Percentiles rank a stretch among this genome's conserved stretches.
Conservation (phyloP, 2,329 filamentous ascomycete species). For the Ceratocystis destructans region DNA sequence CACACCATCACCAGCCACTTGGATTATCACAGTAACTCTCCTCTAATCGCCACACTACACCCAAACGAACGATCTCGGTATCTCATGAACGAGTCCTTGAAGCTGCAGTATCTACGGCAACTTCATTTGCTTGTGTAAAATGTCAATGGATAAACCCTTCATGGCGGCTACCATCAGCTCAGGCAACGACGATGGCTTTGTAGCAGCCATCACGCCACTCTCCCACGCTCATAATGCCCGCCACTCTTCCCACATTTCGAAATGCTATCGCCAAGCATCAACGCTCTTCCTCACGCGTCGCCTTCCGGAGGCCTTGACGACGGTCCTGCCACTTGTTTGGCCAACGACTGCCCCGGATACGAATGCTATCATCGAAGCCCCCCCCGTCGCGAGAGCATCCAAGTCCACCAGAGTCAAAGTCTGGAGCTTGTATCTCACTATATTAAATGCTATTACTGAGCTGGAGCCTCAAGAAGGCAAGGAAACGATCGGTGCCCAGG, state of each 20-base stretch:
- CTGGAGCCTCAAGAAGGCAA: slow-evolving; percentile 84
- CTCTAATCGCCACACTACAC: not conserved
- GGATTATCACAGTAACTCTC: not conserved
- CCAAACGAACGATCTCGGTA: not conserved
- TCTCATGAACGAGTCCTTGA: not conserved
- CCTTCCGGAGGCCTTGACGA: slow-evolving; percentile 75
- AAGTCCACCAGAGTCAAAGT: slow-evolving; percentile 81
- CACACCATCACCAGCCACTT: not conserved
- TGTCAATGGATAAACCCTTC: slow-evolving; percentile 32
- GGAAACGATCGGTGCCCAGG: slow-evolving; percentile 67
- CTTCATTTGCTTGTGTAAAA: slow-evolving; percentile 21
- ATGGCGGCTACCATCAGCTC: slow-evolving; percentile 34
- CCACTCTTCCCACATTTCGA: slow-evolving; percentile 63
- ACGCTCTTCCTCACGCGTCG: slow-evolving; percentile 91
- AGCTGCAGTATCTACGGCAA: not conserved
- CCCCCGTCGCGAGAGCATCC: slow-evolving; percentile 67
- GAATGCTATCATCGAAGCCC: slow-evolving; percentile 37
- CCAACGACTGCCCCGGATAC: slow-evolving; percentile 37
- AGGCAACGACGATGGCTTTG: slow-evolving; percentile 32
- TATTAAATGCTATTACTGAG: slow-evolving; percentile 82
- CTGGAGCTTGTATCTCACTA: slow-evolving; percentile 92
- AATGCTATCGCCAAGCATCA: slow-evolving; percentile 85
- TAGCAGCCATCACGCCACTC: slow-evolving; percentile 57
- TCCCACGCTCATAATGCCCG: slow-evolving; percentile 43
- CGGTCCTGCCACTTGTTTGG: slow-evolving; percentile 68